Base-by-base conservation (phyloP, 805 yeast genomes). In the Citeromyces matritensis region DNA sequence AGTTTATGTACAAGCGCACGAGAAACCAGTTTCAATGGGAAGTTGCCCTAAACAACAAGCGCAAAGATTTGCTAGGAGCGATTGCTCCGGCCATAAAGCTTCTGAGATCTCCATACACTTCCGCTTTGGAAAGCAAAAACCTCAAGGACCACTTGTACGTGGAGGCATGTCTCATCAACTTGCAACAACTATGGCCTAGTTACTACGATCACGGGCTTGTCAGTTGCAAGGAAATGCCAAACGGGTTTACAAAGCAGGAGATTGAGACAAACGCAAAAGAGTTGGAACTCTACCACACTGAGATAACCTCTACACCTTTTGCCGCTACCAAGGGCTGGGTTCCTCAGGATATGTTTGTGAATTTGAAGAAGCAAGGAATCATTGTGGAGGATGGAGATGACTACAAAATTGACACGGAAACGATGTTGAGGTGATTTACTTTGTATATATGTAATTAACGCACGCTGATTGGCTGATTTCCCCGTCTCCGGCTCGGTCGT, bases 301-400 rank as follows among this genome's bases (percentile, higher is more conserved):
- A 70, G 41, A 55, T 80, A 30, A 65, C 77, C 24, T 61, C 74
- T 5, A 65, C 73, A 31, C 95, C 96, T 27, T 86, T 84, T 53
- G 77, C 82, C 21, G 88, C 88, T 30, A 80, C 95, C 15, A 79
- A 81, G 33, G 95, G 95, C 4, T 88, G 96, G 95, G 69, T 91
- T 35, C 95, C 97, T 11, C 95, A 84, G 48, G 94, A 84, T 48
- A 73, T 84, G 79, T 86, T 88, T 47, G 77, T 72, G 23, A 68
- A 69, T 30, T 61, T 83, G 43, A 53, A 73, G 26, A 69, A 72
- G 13, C 74, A 74, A 37, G 91, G 88, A 1, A 61, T 77, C 35
- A 60, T 88, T 35, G 72, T 69, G 33, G 65, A 73, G 38, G 65
- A 64, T 12, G 51, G 44, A 17, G 70, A 65, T 13, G 65, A 72